A percentile compares a stretch with the other conserved stretches of the same genome.
These are phyloP conservation scores for Ophiocordyceps australis DNA, from an alignment of 2,329 filamentous ascomycete genomes.

Conservation along the genomic window DNA sequence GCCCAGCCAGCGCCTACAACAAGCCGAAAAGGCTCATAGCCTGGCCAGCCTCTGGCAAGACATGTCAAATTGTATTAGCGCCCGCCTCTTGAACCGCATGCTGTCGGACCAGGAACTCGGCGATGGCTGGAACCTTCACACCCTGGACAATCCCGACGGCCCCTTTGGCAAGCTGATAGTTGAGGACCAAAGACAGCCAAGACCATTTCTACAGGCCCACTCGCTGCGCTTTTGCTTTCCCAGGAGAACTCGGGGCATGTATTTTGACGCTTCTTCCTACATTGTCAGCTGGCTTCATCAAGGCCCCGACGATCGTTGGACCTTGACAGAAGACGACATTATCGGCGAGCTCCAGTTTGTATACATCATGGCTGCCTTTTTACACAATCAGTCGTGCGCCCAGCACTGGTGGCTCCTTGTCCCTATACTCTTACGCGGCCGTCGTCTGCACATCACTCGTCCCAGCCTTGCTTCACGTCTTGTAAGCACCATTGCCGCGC, in stretches of 20 bases:
- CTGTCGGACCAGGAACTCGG: conserved; percentile 16
- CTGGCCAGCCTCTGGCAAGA: too few species aligned
- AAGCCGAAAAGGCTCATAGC: too few species aligned
- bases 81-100: conserved; percentile 27
- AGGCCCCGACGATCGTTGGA: conserved; percentile 4
- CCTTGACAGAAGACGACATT: conserved; percentile 23
- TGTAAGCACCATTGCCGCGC: conserved; percentile 31
- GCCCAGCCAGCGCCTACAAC: too few species aligned
- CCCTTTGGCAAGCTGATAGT: too few species aligned
- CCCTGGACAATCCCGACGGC: conserved; percentile 30
- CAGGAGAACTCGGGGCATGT: conserved; percentile 23
- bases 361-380: conserved; percentile 36
- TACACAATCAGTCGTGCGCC: conserved; percentile 39
- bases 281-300: conserved; percentile 20
- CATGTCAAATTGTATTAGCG: too few species aligned
- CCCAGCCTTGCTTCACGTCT: conserved; percentile 27
- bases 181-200: conserved; percentile 17
- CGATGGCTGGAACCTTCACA: conserved; percentile 32
- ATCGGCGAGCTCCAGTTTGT: conserved; percentile 43
- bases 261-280: conserved; percentile 27
- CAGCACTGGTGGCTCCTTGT: conserved; percentile 44
- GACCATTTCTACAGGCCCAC: conserved; percentile 12
- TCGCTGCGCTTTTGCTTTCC: conserved; percentile 31
- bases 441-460: conserved; percentile 19
- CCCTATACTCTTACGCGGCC: conserved; percentile 30